Conservation (phyloP, 768 basidiomycete genomes). For the Nidula microcarpa region DNA sequence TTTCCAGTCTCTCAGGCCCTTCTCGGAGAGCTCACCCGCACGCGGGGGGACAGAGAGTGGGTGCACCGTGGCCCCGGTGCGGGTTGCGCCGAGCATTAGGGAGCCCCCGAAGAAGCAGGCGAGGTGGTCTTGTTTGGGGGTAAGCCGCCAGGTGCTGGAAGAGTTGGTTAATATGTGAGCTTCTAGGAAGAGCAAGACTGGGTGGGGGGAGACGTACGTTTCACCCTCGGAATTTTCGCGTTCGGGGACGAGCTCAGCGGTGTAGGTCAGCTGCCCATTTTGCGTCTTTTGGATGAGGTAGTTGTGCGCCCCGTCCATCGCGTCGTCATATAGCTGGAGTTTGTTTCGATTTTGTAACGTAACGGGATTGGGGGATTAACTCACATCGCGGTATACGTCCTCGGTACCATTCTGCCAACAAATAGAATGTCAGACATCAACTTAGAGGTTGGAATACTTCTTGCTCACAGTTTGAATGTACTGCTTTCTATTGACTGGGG, state of each 20-base stretch:
- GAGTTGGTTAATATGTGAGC: not conserved
- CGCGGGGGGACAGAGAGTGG: slow-evolving; percentile 68
- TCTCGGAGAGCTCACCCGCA: slow-evolving; percentile 53
- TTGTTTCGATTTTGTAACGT: not conserved
- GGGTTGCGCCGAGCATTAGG: slow-evolving; percentile 85
- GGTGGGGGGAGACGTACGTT: slow-evolving; percentile 22
- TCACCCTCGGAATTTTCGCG: slow-evolving; percentile 28
- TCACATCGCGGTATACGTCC: slow-evolving; percentile 69
- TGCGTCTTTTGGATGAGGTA: slow-evolving; percentile 68
- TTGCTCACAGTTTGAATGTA: slow-evolving; percentile 73
- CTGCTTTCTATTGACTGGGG: slow-evolving; percentile 51
- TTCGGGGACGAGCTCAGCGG: slow-evolving; percentile 76
- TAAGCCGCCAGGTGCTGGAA: slow-evolving; percentile 64
- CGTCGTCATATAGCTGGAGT: slow-evolving; percentile 80
- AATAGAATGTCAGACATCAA: not conserved
- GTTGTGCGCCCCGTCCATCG: slow-evolving; percentile 78
- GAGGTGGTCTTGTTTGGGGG: slow-evolving; percentile 92
- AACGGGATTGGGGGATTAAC: slow-evolving; percentile 9
- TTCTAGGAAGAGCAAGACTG: not conserved
- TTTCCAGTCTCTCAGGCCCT: slow-evolving; percentile 75
- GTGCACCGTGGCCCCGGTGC: slow-evolving; percentile 47
- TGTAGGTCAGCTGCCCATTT: slow-evolving; percentile 64
- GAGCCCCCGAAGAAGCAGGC: slow-evolving; percentile 94
- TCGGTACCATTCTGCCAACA: slow-evolving; percentile 69
- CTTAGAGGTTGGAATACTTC: not conserved